Evolutionary conservation across 768 basidiomycete genomes (phyloP), one percentile per base, ranked within the genome.

Genomic region (Mycena galopus): DNA sequence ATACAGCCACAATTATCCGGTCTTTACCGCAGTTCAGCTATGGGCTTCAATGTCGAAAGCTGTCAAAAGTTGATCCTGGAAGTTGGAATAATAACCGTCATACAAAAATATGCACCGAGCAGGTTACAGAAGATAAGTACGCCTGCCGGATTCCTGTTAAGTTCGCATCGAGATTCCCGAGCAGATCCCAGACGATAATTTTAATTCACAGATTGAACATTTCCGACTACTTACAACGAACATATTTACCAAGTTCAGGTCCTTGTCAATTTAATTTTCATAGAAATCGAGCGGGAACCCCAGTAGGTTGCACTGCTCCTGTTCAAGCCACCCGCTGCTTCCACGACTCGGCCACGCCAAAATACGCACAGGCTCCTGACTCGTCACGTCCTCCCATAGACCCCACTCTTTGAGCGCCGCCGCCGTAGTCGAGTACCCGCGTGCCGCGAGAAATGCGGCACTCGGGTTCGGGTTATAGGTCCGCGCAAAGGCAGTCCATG

Each of bases 401-500:
- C 82, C 81, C 62, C 79, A 77, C 32, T 76, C 56, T 25, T 72
- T 71, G 27, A 85, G 73, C 10, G 78, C 80, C 35, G 73, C 68
- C 1, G 80, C 76, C 1, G 86, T 84, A 19, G 75, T 79, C 1
- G 78, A 77, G 77, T 85, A 87, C 2, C 87, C 87, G 1, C 87
- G 79, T 4, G 85, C 86, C 0, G 76, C 67, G 35, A 88, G 83
- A 75, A 85, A 88, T 1, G 73, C 81, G 0, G 76, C 70, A 4
- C 82, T 78, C 0, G 86, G 87, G 71, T 88, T 89, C 9, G 88
- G 88, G 68, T 88, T 77, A 73, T 83, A 84, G 5, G 85, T 84
- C 44, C 87, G 82, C 10, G 84, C 86, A 70, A 88, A 89, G 9
- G 84, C 76, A 0, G 84, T 79, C 88, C 88, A 89, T 11, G 79